Percentiles rank a stretch among this genome's conserved stretches.
Evolutionary conservation across 2,329 filamentous ascomycete genomes (phyloP).

Genomic region (Colletotrichum sp.): DNA sequence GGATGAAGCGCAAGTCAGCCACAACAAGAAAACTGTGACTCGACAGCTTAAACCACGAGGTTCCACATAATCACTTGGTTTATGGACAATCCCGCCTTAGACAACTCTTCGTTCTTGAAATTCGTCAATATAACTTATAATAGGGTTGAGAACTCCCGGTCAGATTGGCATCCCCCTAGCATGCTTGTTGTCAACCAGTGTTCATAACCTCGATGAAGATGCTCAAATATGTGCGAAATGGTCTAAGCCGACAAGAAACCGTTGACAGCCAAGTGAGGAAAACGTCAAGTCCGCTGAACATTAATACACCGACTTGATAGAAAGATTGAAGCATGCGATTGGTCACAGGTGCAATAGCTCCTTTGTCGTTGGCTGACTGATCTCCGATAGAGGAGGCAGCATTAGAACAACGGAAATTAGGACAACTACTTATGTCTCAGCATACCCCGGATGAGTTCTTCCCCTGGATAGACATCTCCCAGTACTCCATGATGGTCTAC

Average conservation of each 20-base stretch:
- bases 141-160: neutral
- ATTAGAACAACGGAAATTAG: neutral
- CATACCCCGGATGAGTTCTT: accelerated
- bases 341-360: accelerated
- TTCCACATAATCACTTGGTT: neutral
- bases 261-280: neutral
- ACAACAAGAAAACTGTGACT: neutral
- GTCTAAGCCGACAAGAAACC: neutral
- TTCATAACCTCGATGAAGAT: neutral
- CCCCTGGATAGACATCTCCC: neutral
- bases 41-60: neutral
- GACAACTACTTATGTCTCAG: neutral
- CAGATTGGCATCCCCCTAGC: neutral
- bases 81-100: no score
- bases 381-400: neutral
- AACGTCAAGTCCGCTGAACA: accelerated
- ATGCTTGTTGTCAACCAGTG: neutral
- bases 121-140: neutral
- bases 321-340: neutral
- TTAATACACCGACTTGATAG: accelerated
- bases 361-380: neutral
- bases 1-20: neutral
- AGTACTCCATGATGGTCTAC: neutral
- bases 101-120: no score
- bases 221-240: neutral